Evolutionary conservation across 179 eudicot genomes (phyloP).

Genomic region (Actinidia polygama): DNA sequence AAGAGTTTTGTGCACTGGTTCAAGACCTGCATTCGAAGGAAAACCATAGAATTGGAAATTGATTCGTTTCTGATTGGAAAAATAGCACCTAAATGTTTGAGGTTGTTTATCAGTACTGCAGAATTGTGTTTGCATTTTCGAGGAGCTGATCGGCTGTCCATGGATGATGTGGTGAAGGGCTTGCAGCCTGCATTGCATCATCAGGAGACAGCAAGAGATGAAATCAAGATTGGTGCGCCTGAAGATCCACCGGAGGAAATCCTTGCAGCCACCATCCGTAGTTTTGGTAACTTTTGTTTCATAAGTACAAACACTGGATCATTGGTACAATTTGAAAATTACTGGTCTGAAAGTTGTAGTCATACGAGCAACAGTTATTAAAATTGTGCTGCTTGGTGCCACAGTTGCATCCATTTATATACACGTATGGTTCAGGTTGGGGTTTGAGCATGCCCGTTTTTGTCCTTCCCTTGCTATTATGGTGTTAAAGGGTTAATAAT

Average conservation of each 20-base stretch:
- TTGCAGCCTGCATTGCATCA: conserved; percentile 23
- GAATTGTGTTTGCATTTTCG: conserved; percentile 22
- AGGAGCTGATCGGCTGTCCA: conserved; percentile 26
- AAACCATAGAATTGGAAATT: conserved; percentile 27
- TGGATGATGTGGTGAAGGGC: conserved; percentile 21
- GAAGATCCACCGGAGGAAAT: neutral
- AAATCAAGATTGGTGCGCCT: neutral
- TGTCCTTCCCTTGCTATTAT: no score
- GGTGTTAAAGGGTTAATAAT: no score
- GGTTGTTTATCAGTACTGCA: conserved; percentile 25
- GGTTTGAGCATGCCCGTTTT: no score
- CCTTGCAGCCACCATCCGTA: neutral
- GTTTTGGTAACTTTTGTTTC: no score
- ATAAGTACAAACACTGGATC: no score
- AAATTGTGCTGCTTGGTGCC: no score
- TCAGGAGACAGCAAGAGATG: conserved; percentile 15
- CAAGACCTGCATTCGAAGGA: conserved; percentile 13
- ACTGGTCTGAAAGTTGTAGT: no score
- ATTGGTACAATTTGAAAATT: no score
- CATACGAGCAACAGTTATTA: no score
- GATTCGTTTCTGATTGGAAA: conserved; percentile 42
- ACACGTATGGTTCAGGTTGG: no score
- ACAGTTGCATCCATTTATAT: no score
- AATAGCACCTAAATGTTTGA: conserved; percentile 39
- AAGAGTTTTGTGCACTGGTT: conserved; percentile 48